phyloP scores from a whole-genome alignment of 164 flowering plant genomes.

The Paratinospora sagittata region DNA sequence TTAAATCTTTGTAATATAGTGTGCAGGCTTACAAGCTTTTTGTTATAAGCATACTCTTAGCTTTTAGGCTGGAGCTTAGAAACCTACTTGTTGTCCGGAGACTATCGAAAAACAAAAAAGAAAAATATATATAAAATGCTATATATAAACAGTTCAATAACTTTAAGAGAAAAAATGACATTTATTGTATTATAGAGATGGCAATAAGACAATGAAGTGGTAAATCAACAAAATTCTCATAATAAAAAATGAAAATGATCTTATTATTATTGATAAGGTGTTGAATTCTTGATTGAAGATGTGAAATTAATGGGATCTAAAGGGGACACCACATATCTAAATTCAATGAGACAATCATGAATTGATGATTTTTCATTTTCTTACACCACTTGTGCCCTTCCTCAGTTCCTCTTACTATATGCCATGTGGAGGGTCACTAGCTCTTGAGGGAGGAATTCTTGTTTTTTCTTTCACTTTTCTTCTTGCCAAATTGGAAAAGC shows the following conservation, averaged over 20 bases:
- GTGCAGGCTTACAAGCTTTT: no score
- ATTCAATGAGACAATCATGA: constrained; percentile 27
- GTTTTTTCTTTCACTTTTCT: background rate
- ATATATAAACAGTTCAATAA: no score
- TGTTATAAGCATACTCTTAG: no score
- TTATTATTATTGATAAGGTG: background rate
- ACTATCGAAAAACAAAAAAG: no score
- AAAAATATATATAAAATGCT: no score
- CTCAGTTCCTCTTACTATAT: background rate
- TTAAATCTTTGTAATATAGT: no score
- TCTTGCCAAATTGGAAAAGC: background rate
- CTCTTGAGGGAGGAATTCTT: background rate
- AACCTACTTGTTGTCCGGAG: no score
- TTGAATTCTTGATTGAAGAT: background rate
- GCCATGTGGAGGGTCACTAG: background rate
- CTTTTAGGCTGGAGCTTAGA: no score
- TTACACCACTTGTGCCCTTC: constrained; percentile 7
- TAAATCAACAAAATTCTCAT: no score
- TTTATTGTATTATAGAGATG: no score
- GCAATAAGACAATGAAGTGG: background rate
- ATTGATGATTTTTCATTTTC: constrained; percentile 20
- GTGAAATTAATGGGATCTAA: constrained; percentile 14
- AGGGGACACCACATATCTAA: constrained; percentile 18
- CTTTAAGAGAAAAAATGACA: no score
- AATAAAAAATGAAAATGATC: background rate